Evolutionary conservation across 768 basidiomycete genomes (phyloP), one percentile per base, ranked within the genome.

Genomic region (Trametes maxima): DNA sequence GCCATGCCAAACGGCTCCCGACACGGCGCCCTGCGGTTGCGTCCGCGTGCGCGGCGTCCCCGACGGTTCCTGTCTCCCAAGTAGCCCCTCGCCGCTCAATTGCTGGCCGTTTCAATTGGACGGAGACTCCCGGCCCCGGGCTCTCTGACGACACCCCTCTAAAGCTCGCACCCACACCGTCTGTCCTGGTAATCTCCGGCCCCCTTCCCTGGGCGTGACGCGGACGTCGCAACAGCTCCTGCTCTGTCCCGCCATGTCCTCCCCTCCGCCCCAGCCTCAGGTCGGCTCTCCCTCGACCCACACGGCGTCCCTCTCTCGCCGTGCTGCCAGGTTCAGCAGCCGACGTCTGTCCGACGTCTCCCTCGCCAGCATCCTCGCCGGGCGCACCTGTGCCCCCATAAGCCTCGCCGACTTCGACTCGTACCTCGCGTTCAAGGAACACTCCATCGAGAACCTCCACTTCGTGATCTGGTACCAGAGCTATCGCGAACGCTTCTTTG

Each of bases 311-410:
- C 57, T 58, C 40, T 33, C 33, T 25, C 45, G 57, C 14, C 24
- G 12, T 22, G 45, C 57, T 35, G 48, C 46, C 17, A 58, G 40
- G 19, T 16, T 58, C 57, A 58, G 21, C 47, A 21, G 19, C 35
- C 54, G 33, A 28, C 47, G 47, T 35, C 25, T 49, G 2, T 49
- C 47, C 2, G 22, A 44, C 39, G 59, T 67, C 58, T 64, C 65
- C 16, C 60, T 69, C 57, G 77, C 73, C 37, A 65, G 74, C 51
- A 64, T 79, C 49, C 66, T 79, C 5, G 67, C 77, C 35, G 78
- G 78, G 5, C 72, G 76, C 39, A 78, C 78, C 14, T 78, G 77
- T 63, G 52, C 70, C 46, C 78, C 77, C 13, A 76, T 78, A 61
- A 76, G 77, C 54, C 64, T 78, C 28, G 14, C 53, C 10, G 65